phyloP scores from a whole-genome alignment of 768 basidiomycete species.

The Clavulina sp. region DNA sequence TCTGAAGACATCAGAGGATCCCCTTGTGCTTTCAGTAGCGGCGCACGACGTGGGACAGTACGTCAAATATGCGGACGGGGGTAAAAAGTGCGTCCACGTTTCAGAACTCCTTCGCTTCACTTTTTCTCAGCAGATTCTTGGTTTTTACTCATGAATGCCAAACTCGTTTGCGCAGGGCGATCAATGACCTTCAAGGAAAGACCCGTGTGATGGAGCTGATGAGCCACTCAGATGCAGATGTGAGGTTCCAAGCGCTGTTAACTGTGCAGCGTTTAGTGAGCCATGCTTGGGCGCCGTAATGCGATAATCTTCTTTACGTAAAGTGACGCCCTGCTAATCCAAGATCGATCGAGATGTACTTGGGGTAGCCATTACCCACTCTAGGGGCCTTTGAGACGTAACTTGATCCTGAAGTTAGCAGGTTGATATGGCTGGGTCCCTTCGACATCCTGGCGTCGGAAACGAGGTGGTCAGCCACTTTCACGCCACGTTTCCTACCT shows the following conservation, averaged over 20 bases:
- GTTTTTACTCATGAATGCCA: neutral
- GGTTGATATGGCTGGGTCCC: too few relatives aligned
- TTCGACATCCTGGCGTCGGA: too few relatives aligned
- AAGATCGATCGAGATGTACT: neutral
- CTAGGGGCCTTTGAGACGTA: neutral
- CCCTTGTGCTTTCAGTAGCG: constrained; percentile 75
- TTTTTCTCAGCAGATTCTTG: neutral
- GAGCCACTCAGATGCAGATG: constrained; percentile 73
- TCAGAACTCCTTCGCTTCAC: too few relatives aligned
- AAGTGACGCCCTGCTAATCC: neutral
- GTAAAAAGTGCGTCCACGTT: constrained; percentile 79
- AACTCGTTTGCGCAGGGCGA: constrained; percentile 30
- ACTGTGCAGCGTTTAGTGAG: constrained; percentile 85
- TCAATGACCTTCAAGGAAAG: constrained; percentile 79
- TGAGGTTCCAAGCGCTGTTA: constrained; percentile 80
- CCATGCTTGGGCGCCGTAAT: constrained; percentile 45
- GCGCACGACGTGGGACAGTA: constrained; percentile 89
- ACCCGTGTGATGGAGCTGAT: constrained; percentile 80
- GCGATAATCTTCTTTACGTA: neutral
- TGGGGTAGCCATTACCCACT: too few relatives aligned
- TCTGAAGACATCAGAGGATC: constrained; percentile 30
- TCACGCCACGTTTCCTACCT: too few relatives aligned
- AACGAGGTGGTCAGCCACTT: too few relatives aligned
- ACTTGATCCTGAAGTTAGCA: neutral
- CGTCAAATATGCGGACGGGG: constrained; percentile 77